phyloP scores from a whole-genome alignment of 2,329 filamentous ascomycete genomes.

The Cadophora gregata region DNA sequence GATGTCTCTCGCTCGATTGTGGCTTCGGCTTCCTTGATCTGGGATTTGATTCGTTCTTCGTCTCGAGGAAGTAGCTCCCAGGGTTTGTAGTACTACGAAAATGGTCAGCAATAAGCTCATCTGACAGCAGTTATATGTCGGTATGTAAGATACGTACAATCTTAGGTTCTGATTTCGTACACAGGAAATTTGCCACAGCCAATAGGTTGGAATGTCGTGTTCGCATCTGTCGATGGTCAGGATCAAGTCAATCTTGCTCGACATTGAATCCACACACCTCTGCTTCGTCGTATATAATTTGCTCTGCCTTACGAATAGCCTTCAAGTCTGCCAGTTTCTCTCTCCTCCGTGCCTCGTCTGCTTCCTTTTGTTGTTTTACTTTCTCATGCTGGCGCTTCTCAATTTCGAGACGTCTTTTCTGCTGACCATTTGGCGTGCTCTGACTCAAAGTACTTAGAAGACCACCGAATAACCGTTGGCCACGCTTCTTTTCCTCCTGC shows the following conservation, averaged over 20 bases:
- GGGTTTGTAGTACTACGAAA: slow-evolving; percentile 78
- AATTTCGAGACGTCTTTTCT: slow-evolving; percentile 77
- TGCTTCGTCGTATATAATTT: slow-evolving; percentile 76
- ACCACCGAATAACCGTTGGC: slow-evolving; percentile 84
- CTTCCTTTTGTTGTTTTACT: slow-evolving; percentile 72
- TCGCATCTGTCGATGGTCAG: slow-evolving; percentile 53
- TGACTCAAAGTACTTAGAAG: slow-evolving; percentile 69
- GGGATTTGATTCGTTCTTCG: slow-evolving; percentile 71
- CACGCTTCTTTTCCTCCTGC: slow-evolving; percentile 82
- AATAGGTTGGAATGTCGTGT: slow-evolving; percentile 75
- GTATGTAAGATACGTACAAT: slow-evolving; percentile 63
- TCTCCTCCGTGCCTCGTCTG: slow-evolving; percentile 71
- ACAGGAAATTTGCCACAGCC: slow-evolving; percentile 73
- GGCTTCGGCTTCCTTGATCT: slow-evolving; percentile 69
- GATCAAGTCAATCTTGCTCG: background rate
- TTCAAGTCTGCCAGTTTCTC: slow-evolving; percentile 69
- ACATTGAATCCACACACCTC: slow-evolving; percentile 61
- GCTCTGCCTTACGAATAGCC: slow-evolving; percentile 68
- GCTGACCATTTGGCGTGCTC: slow-evolving; percentile 64
- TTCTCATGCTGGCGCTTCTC: slow-evolving; percentile 82
- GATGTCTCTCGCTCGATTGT: slow-evolving; percentile 68
- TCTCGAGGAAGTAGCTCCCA: slow-evolving; percentile 76
- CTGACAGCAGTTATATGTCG: background rate
- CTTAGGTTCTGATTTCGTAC: slow-evolving; percentile 72
- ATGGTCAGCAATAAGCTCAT: slow-evolving; percentile 34